Percentiles rank a stretch among this genome's conserved stretches.
These are phyloP conservation scores for Massariosphaeria phaeospora DNA, from an alignment of 495 filamentous ascomycete species.

Conservation along the genomic window DNA sequence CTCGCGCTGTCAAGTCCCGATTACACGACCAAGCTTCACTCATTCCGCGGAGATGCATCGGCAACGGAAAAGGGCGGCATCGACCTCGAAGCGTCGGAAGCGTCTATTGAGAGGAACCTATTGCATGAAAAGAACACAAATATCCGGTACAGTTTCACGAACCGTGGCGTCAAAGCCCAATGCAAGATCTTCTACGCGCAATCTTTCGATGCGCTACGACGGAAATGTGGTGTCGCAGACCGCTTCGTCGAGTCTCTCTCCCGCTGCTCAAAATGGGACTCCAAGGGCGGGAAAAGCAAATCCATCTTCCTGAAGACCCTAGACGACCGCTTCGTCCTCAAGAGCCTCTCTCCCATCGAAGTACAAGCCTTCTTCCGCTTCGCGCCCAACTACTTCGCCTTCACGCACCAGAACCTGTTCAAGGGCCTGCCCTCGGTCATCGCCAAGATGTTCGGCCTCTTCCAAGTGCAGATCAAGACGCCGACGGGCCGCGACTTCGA, in stretches of 20 bases:
- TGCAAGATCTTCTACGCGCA: slow-evolving; percentile 98
- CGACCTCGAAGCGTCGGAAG: slow-evolving; percentile 32
- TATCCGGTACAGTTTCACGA: slow-evolving; percentile 87
- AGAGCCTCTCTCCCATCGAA: slow-evolving; percentile 83
- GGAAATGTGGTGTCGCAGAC: slow-evolving; percentile 87
- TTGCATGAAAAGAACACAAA: slow-evolving; percentile 81
- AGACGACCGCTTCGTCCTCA: slow-evolving; percentile 89
- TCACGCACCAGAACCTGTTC: slow-evolving; percentile 94
- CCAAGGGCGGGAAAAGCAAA: slow-evolving; percentile 95
- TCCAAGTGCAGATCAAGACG: slow-evolving; percentile 95
- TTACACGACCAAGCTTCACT: slow-evolving; percentile 72
- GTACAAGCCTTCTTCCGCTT: slow-evolving; percentile 91
- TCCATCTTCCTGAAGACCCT: slow-evolving; percentile 97
- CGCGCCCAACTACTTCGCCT: slow-evolving; percentile 92
- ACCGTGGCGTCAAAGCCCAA: slow-evolving; percentile 86
- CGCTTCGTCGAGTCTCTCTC: slow-evolving; percentile 93
- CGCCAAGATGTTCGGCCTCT: slow-evolving; percentile 98
- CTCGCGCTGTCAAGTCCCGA: slow-evolving; percentile 82
- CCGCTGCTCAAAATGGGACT: slow-evolving; percentile 95
- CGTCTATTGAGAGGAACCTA: slow-evolving; percentile 47
- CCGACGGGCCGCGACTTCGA: slow-evolving; percentile 89
- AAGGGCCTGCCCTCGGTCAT: slow-evolving; percentile 95
- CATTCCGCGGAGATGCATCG: slow-evolving; percentile 56
- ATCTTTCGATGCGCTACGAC: slow-evolving; percentile 90
- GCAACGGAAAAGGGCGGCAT: slow-evolving; percentile 28